Base-by-base conservation (phyloP, 2,329 filamentous ascomycete species). In the Tolypocladium capitatum region DNA sequence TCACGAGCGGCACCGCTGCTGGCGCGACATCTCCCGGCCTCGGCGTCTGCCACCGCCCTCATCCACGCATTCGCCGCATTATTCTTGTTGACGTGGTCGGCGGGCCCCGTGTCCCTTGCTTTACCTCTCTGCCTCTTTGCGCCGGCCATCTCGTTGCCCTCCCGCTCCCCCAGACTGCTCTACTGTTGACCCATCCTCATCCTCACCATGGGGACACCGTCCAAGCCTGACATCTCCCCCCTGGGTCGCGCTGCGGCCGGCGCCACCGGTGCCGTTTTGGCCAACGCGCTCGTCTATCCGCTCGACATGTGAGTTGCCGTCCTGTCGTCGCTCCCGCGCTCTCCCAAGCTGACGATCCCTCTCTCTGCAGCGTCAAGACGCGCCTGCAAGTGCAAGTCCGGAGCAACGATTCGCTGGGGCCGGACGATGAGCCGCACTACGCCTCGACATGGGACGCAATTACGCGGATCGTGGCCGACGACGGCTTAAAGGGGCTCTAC, bases 231-330 rank as follows among this genome's bases (percentile, higher is more conserved):
- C 55, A 78, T 97, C 50, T 89, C 92, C 38, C 86, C 92, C 47
- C 97, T 91, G 91, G 91, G 90, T 47, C 83, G 84, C 62, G 92
- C 92, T 47, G 81, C 95, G 55, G 91, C 92, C 53, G 92, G 92
- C 59, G 88, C 92, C 46, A 86, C 87, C 20, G 92, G 92, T 52
- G 92, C 92, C 43, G 88, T 97, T 34, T 75, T 98, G 50, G 92
- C 92, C 49, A 98, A 98, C 72, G 86, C 90, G 41, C 71, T 96
- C 53, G 91, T 97, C 49, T 98, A 98, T 67, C 92, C 92, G 43
- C 75, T 98, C 51, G 92, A 98, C 68, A 90, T 98, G 90, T 95
- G 73, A 72, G 85, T 69, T 45, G 27, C 40, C 46, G 33, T 43
- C 24, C 10, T 35, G 9, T 31, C 5, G 42, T 48, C 30, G 24